Conservation (phyloP, 306 rosid species). For the Trichosanthes truncata region DNA sequence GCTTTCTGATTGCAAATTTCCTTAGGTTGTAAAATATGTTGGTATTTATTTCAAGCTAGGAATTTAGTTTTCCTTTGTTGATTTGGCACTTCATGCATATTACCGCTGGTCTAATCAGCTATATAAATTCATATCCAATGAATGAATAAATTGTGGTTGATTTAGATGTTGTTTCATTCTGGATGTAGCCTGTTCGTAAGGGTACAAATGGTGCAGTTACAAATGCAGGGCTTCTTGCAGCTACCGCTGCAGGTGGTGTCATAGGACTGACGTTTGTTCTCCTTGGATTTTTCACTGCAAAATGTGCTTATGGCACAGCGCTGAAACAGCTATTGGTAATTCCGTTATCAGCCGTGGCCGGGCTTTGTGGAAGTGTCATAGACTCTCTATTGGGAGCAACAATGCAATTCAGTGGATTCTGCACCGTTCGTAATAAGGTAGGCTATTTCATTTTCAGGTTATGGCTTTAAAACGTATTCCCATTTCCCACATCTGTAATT, state of each 20-base stretch:
- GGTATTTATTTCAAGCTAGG: neutral
- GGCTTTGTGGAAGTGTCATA: constrained; percentile 62
- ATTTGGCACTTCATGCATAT: neutral
- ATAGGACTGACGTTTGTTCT: constrained; percentile 56
- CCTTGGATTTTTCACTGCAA: constrained; percentile 45
- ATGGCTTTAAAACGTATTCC: neutral
- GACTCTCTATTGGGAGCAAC: constrained; percentile 97
- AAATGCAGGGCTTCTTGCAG: constrained; percentile 71
- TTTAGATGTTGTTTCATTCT: neutral
- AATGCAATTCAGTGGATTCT: constrained; percentile 79
- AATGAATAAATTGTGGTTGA: neutral
- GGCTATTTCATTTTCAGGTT: neutral
- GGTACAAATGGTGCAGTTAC: constrained; percentile 96
- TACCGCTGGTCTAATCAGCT: neutral
- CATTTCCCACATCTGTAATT: neutral
- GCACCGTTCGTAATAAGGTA: constrained; percentile 80
- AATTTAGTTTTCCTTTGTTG: neutral
- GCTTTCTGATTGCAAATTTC: neutral
- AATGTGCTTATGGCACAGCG: constrained; percentile 31
- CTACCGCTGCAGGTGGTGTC: constrained; percentile 64
- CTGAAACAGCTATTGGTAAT: constrained; percentile 67
- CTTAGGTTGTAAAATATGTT: neutral
- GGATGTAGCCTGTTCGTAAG: constrained; percentile 61
- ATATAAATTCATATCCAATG: neutral
- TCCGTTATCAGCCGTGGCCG: constrained; percentile 66